Conservation (phyloP, 805 yeast genomes). For the Lachancea meyersii region DNA sequence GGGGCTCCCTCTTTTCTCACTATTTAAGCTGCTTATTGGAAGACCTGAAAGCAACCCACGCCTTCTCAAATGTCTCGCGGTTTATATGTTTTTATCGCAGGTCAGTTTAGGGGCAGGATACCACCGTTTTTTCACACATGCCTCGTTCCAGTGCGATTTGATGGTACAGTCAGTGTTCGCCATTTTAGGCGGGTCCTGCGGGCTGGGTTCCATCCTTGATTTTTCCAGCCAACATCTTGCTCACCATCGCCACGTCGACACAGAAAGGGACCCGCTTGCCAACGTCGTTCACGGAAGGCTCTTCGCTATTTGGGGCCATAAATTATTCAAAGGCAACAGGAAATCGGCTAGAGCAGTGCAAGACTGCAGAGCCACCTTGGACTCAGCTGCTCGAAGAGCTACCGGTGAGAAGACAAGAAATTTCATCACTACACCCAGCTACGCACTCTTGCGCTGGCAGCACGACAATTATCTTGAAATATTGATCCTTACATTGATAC, state of each 20-base stretch:
- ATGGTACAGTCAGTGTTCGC: constrained; percentile 17
- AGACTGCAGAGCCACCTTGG: constrained; percentile 48
- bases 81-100: constrained; percentile 16
- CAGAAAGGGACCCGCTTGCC: constrained; percentile 83
- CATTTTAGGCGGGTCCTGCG: constrained; percentile 24
- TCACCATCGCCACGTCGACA: constrained; percentile 84
- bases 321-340: constrained; percentile 60
- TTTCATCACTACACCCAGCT: constrained; percentile 57
- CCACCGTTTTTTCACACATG: constrained; percentile 25
- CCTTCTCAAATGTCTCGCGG: constrained; percentile 13
- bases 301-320: constrained; percentile 88
- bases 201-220: constrained; percentile 23
- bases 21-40: constrained; percentile 19
- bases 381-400: constrained; percentile 18
- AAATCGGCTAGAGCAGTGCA: constrained; percentile 39
- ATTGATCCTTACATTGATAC: constrained; percentile 44
- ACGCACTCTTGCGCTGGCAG: constrained; percentile 57
- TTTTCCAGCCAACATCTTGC: constrained; percentile 54
- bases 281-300: constrained; percentile 65
- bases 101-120: constrained; percentile 24
- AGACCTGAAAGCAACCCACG: constrained; percentile 14
- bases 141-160: constrained; percentile 20
- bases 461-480: constrained; percentile 60
- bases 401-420: constrained; percentile 36
- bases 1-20: constrained; percentile 20